Conservation (phyloP, 1,139 yeast genomes). For the Suhomyces terraborum region DNA sequence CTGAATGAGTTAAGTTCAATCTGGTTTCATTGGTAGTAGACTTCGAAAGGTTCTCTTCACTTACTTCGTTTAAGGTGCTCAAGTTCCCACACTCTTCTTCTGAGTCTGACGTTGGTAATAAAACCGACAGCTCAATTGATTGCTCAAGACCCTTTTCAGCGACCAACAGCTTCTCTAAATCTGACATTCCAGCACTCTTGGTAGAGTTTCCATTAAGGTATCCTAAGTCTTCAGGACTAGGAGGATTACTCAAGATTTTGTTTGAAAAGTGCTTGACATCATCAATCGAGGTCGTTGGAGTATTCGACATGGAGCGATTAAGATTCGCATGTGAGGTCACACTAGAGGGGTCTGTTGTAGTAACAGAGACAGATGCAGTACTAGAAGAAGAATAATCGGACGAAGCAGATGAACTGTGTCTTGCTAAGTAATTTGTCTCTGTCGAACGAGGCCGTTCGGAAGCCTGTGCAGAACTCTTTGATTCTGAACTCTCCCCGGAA, state of each 20-base stretch:
- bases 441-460: neutral
- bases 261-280: slow-evolving; percentile 1
- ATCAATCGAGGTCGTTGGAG: slow-evolving; percentile 41
- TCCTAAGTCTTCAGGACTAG: slow-evolving; percentile 7
- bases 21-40: slow-evolving; percentile 3
- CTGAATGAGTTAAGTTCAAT: neutral
- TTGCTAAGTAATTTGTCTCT: slow-evolving; percentile 3
- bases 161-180: neutral
- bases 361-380: slow-evolving; percentile 11
- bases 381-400: slow-evolving; percentile 13
- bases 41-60: slow-evolving; percentile 16
- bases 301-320: slow-evolving; percentile 34
- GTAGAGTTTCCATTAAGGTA: neutral
- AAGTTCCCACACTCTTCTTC: slow-evolving; percentile 13
- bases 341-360: slow-evolving; percentile 21
- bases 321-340: slow-evolving; percentile 29
- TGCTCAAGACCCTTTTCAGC: neutral
- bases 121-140: slow-evolving; percentile 3
- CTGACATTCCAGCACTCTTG: neutral
- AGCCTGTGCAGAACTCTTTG: slow-evolving; percentile 5
- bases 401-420: slow-evolving; percentile 13
- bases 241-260: slow-evolving; percentile 1
- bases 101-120: neutral
- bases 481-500: slow-evolving; percentile 4
- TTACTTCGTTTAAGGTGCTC: slow-evolving; percentile 18